Evolutionary conservation across 2,329 filamentous ascomycete species (phyloP), one percentile per base, ranked within the genome.

Genomic region (Aureobasidium sp.): DNA sequence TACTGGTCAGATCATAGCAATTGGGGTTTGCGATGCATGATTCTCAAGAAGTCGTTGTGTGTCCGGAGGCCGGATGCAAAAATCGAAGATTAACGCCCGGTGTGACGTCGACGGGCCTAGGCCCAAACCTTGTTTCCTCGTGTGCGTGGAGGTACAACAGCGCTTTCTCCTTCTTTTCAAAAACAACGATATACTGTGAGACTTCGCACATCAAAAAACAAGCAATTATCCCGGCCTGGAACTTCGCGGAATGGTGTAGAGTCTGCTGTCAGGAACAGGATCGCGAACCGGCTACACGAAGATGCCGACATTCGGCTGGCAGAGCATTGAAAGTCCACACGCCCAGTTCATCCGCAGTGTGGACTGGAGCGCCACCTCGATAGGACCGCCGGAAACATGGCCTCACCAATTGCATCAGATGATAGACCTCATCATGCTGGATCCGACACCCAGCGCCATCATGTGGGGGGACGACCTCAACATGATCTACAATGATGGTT

Each of bases 401-500:
- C 61, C 65, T 8, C 41, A 64, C 3, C 47, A 63, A 13, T 62
- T 73, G 25, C 65, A 69, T 8, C 58, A 66, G 13, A 64, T 65
- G 37, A 62, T 70, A 3, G 37, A 69, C 11, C 53, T 65, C 1
- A 68, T 71, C 16, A 69, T 68, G 68, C 62, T 62, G 29, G 69
- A 72, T 59, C 69, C 70, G 3, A 62, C 68, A 21, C 70, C 70
- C 3, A 65, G 69, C 3, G 62, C 69, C 29, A 34, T 73, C 5
- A 62, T 72, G 21, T 66, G 64, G 70, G 71, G 72, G 4, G 58
- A 68, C 2, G 66, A 70, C 0, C 66, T 69, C n/a, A 69, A 65
- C 34, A 72, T 75, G 69, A 58, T 74, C 14, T 73, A 74, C 64
- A 75, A 75, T 30, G 68, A 73, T 36, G 60, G 65, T 0, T 73